Base-by-base conservation (phyloP, 768 basidiomycete genomes). In the Cytidiella melzeri region DNA sequence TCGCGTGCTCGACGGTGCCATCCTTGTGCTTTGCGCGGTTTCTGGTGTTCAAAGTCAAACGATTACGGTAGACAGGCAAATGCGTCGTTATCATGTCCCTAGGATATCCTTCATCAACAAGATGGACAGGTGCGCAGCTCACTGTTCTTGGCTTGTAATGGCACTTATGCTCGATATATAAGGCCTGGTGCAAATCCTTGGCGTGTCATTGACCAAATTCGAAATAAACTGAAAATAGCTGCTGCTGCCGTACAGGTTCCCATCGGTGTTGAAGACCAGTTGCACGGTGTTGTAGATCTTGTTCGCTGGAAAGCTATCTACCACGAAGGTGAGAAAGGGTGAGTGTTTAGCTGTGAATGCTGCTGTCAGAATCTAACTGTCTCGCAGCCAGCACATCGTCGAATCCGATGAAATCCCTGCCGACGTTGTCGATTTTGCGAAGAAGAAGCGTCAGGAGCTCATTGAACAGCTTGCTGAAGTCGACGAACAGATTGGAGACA, bases 31-130 rank as follows among this genome's bases (percentile, higher is more conserved):
- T 20, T 98, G 96, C 68, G 93, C 96, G 19, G 96, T 99, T 39
- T 87, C 92, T 47, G 96, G 96, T 55, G 96, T 99, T 13, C 92
- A 94, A 73, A 92, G 88, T 69, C 96, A 99, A 79, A 99, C 96
- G 2, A 98, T 92, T 19, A 99, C 96, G 11, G 96, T 99, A 30
- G 96, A 99, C 70, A 77, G 96, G 52, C 96, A 99, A 74, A 99
- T 99, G 96, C 79, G 90, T 53, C 82, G 96, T 28, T 99, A 99
- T 64, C 85, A 86, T 60, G 91, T 99, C 50, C 96, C 96, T 50
- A 79, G 96, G 39, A 79, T 99, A 52, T 96, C 92, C 0, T 98
- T 96, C 67, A 82, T 98, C 61, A 98, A 98, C 70, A 98, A 98
- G 70, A 97, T 98, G 95, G 95, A 98, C 61, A 80, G 92, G 89